Conservation (phyloP, 768 basidiomycete genomes). For the Tulasnella sp. region DNA sequence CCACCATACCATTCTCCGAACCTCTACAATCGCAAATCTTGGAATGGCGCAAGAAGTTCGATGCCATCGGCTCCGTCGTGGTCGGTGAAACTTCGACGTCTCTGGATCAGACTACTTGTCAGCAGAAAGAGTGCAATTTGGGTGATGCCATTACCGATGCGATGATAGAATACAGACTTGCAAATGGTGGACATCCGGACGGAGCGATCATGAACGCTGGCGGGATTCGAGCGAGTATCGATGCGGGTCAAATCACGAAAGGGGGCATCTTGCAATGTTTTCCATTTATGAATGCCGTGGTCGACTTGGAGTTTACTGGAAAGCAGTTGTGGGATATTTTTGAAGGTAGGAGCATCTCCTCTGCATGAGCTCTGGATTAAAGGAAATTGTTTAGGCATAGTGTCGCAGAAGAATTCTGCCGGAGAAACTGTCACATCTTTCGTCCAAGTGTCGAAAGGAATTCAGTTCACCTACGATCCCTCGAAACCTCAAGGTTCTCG, state of each 20-base stretch:
- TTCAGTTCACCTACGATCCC: slow-evolving; percentile 28
- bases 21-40: slow-evolving; percentile 36
- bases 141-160: slow-evolving; percentile 41
- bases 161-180: slow-evolving; percentile 34
- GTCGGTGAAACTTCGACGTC: slow-evolving; percentile 34
- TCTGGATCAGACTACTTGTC: slow-evolving; percentile 38
- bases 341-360: slow-evolving; percentile 34
- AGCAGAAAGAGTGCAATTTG: slow-evolving; percentile 36
- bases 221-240: slow-evolving; percentile 37
- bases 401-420: slow-evolving; percentile 7
- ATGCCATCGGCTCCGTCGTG: slow-evolving; percentile 31
- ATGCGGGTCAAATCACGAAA: slow-evolving; percentile 37
- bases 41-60: slow-evolving; percentile 38
- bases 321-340: slow-evolving; percentile 38
- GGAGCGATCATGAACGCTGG: slow-evolving; percentile 40
- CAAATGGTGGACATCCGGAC: slow-evolving; percentile 28
- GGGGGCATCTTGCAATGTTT: slow-evolving; percentile 33
- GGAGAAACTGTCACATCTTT: slow-evolving; percentile 34
- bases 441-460: slow-evolving; percentile 37
- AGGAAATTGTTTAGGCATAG: neutral
- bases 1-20: slow-evolving; percentile 33
- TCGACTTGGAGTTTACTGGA: slow-evolving; percentile 38
- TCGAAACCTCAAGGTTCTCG: slow-evolving; percentile 24
- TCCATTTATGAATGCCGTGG: slow-evolving; percentile 40
- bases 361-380: neutral